These are phyloP conservation scores for Solanum okadae DNA, from an alignment of 257 asterid genomes.

Conservation along the genomic window DNA sequence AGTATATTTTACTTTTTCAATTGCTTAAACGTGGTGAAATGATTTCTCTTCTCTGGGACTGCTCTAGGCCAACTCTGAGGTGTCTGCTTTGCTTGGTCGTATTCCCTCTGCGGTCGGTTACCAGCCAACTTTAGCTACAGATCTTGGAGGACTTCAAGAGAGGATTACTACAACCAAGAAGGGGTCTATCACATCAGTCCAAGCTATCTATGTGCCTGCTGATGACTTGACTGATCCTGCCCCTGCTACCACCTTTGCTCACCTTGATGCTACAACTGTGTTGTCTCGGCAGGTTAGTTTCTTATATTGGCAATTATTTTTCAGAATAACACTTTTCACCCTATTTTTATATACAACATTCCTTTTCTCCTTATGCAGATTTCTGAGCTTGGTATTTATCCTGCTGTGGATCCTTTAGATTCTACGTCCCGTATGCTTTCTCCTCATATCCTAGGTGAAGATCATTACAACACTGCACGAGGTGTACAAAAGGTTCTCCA, in stretches of 20 bases:
- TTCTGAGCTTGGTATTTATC: slow-evolving; percentile 97
- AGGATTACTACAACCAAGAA: slow-evolving; percentile 90
- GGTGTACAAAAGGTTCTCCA: slow-evolving; percentile 70
- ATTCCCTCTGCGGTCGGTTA: slow-evolving; percentile 98
- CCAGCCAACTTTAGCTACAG: slow-evolving; percentile 96
- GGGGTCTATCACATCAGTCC: slow-evolving; percentile 17
- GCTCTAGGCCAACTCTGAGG: slow-evolving; percentile 91
- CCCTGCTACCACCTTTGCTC: slow-evolving; percentile 24
- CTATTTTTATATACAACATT: background rate
- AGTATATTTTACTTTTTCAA: background rate
- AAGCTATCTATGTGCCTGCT: slow-evolving; percentile 24
- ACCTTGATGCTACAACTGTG: slow-evolving; percentile 23
- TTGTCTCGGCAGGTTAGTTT: slow-evolving; percentile 64
- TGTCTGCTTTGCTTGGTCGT: slow-evolving; percentile 98
- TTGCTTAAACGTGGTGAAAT: background rate
- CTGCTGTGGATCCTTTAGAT: slow-evolving; percentile 62
- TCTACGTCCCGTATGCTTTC: slow-evolving; percentile 23
- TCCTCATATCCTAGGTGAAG: slow-evolving; percentile 46
- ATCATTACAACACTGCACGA: slow-evolving; percentile 19
- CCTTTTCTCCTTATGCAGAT: slow-evolving; percentile 30
- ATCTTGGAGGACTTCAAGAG: slow-evolving; percentile 98
- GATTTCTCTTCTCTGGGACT: background rate
- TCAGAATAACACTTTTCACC: background rate
- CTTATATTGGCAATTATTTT: background rate
- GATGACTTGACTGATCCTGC: slow-evolving; percentile 25